Base-by-base conservation (phyloP, 176 grass and related monocot genomes). In the Aechmea fasciata region DNA sequence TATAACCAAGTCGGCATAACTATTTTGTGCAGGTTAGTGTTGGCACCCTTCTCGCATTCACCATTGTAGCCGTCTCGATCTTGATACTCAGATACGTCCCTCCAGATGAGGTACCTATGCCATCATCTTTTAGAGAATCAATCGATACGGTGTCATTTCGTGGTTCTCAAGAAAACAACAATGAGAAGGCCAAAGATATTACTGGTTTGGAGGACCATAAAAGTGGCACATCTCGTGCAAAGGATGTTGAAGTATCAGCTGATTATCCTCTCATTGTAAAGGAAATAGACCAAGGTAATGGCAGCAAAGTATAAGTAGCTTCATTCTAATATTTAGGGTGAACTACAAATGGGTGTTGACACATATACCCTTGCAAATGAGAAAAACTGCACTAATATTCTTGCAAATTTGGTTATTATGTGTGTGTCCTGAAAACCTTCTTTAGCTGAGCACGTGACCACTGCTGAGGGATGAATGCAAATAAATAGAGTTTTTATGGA, bases 61-160 rank as follows among this genome's bases (percentile, higher is more conserved):
- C 84, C 48, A 84, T 90, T 47, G 94, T 99, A 52, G 89, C 87
- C 54, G 64, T 99, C 14, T 99, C 89, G 2, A 99, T 93, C 79
- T 83, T 93, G 76, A 99, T 97, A 85, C 89, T 97, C 63, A 85
- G 94, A 90, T 97, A 97, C 83, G 84, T 93, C 70, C 89, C 94
- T 77, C 94, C 94, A 24, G 78, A 79, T 66, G 84, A 90, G 76
- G 80, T 92, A 12, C 86, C 94, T 53, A 53, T 93, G 52, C 77
- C 94, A 77, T 78, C 82, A 66, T 90, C 86, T 52, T 55, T 85
- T 28, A 79, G 17, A 76, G 82, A 88, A 82, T 88, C 94, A 74
- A 79, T 90, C 14, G 59, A 80, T 20, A 76, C 83, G 48, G 68
- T 85, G 13, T 85, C 83, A 14, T 51, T 76, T 71, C 74, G 0